Percentiles rank a stretch among this genome's conserved stretches.
These are phyloP conservation scores for Prunus salicina DNA, from an alignment of 306 rosid genomes.

Conservation along the genomic window DNA sequence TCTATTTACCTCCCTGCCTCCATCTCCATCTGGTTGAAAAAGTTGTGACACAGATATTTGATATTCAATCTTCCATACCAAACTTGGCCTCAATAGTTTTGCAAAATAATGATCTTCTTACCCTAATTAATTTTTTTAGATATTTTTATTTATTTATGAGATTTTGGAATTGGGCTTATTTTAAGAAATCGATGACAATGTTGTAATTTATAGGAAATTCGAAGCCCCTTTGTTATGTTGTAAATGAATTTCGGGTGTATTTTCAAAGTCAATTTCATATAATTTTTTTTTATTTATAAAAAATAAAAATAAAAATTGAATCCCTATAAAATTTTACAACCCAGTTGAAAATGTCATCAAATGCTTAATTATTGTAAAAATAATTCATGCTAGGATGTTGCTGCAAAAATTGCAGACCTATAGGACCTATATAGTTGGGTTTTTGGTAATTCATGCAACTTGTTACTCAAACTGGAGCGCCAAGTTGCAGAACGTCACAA, in stretches of 20 bases:
- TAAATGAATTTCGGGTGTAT: no score
- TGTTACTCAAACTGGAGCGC: not conserved
- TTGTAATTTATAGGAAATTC: no score
- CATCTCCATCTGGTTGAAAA: not conserved
- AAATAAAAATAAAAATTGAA: not conserved
- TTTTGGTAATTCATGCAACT: not conserved
- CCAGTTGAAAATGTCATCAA: not conserved
- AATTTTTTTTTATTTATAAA: no score
- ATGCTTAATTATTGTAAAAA: no score
- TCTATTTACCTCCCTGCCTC: not conserved
- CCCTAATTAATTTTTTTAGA: not conserved
- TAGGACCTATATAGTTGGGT: no score
- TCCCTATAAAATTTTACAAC: not conserved
- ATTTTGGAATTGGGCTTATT: no score
- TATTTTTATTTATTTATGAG: not conserved
- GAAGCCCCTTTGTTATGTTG: no score
- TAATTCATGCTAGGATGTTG: not conserved
- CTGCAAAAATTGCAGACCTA: not conserved
- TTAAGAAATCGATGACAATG: no score
- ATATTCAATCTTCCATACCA: not conserved
- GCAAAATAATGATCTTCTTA: not conserved
- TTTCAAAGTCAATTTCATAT: no score
- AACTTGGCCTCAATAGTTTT: not conserved
- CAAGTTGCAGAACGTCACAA: not conserved
- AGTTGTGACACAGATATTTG: not conserved